phyloP scores from a whole-genome alignment of 495 filamentous ascomycete genomes.

The Penicilliopsis zonata region DNA sequence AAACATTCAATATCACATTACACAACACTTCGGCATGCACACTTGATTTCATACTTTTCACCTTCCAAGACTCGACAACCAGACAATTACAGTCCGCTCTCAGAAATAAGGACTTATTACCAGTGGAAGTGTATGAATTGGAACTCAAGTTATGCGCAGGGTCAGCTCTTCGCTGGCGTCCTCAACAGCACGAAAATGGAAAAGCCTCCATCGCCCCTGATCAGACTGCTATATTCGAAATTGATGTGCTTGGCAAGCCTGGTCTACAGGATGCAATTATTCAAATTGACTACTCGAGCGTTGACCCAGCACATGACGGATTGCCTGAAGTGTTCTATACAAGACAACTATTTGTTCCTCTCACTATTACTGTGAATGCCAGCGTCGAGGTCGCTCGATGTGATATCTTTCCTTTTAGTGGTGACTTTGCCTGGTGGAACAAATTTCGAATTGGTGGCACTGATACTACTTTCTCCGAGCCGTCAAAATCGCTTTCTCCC shows the following conservation, averaged over 20 bases:
- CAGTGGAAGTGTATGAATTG: slow-evolving; percentile 72
- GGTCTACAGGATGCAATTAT: slow-evolving; percentile 72
- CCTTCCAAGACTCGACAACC: slow-evolving; percentile 81
- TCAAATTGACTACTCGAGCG: slow-evolving; percentile 68
- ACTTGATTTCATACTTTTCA: slow-evolving; percentile 75
- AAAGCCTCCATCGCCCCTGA: slow-evolving; percentile 52
- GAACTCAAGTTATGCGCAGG: slow-evolving; percentile 65
- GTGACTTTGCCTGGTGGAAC: slow-evolving; percentile 43
- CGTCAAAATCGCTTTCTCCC: slow-evolving; percentile 4
- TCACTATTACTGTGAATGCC: slow-evolving; percentile 85
- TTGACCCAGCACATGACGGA: slow-evolving; percentile 51
- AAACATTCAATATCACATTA: slow-evolving; percentile 65
- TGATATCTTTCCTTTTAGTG: slow-evolving; percentile 62
- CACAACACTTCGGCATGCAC: slow-evolving; percentile 65
- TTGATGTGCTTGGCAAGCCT: slow-evolving; percentile 77
- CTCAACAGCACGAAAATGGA: slow-evolving; percentile 32
- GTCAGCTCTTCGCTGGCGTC: slow-evolving; percentile 57
- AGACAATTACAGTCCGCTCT: slow-evolving; percentile 62
- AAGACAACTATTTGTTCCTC: slow-evolving; percentile 64
- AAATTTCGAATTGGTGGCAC: too few relatives aligned
- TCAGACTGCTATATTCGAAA: slow-evolving; percentile 59
- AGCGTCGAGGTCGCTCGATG: slow-evolving; percentile 68
- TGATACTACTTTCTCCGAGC: too few relatives aligned
- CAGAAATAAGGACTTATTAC: slow-evolving; percentile 59
- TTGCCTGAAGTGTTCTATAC: slow-evolving; percentile 71